Evolutionary conservation across 495 filamentous ascomycete genomes (phyloP), one percentile per base, ranked within the genome.

Genomic region (Platismatia glauca): DNA sequence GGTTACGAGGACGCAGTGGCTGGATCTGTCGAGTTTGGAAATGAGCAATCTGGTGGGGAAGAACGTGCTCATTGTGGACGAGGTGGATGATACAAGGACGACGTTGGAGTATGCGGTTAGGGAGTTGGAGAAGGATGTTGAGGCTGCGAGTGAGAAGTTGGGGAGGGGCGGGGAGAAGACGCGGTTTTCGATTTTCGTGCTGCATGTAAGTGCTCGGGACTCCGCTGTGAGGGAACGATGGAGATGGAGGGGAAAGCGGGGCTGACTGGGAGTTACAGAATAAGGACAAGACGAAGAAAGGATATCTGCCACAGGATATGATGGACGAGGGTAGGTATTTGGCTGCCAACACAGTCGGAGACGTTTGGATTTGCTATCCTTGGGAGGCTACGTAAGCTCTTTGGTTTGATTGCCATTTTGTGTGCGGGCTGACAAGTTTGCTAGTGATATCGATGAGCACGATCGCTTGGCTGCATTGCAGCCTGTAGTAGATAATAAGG

Each of bases 321-420:
- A 81, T 90, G 70, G 77, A 81, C 27, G 76, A 88, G 61, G 81
- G 83, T 33, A 79, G 86, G 67, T 99, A 99, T 75, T 73, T 90
- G 61, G 94, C 94, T 29, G 89, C 94, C 18, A 79, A 86, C 68
- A 97, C 94, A 37, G 89, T 93, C 27, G 82, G 81, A 29, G 93
- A 99, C 77, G 86, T 90, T 60, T 99, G 94, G 94, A 97, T 97
- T 71, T 94, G 89, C 79, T 99, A 99, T 75, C 94, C 94, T n/a
- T 98, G 94, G 94, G 94, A 98, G 77, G 94, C 95, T 48, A 89
- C 77, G 77, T 88, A 79, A 57, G 84, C 79, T 24, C 59, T 15
- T 29, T n/a, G n/a, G n/a, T 34, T 39, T 53, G 9, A 31, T 52
- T 24, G 13, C 24, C 7, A 1, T 15, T 31, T 15, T 7, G 27